Conservation (phyloP, 139 green algal genomes). For the Raphidocelis subcapitata region DNA sequence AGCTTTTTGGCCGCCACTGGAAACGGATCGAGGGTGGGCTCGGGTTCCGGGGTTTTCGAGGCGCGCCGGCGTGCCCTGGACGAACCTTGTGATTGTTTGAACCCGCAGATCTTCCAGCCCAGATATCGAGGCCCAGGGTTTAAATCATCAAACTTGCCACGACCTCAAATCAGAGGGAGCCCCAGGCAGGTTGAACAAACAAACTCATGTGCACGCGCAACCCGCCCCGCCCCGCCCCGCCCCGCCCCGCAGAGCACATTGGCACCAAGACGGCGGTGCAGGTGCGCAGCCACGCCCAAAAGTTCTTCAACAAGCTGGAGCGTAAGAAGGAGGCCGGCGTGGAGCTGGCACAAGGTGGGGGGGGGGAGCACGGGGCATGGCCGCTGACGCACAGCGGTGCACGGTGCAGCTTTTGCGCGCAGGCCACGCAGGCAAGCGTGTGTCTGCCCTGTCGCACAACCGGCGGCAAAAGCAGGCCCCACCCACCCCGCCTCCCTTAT, state of each 20-base stretch:
- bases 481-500: too few relatives aligned
- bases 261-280: slow-evolving; percentile 94
- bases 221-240: not conserved
- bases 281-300: slow-evolving; percentile 94
- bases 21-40: slow-evolving; percentile 61
- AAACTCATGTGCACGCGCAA: not conserved
- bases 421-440: too few relatives aligned
- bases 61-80: slow-evolving; percentile 76
- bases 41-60: slow-evolving; percentile 72
- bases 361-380: too few relatives aligned
- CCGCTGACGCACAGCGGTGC: too few relatives aligned
- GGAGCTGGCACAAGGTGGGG: slow-evolving; percentile 10
- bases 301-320: slow-evolving; percentile 85
- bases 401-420: too few relatives aligned
- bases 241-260: slow-evolving; percentile 75
- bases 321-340: slow-evolving; percentile 26
- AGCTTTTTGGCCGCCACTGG: slow-evolving; percentile 59
- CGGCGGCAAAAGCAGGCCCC: too few relatives aligned
- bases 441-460: too few relatives aligned
- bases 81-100: slow-evolving; percentile 53
- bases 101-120: slow-evolving; percentile 15
- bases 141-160: not conserved
- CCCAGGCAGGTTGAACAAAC: too few relatives aligned
- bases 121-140: not conserved
- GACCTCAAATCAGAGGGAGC: not conserved